Conservation (phyloP, 352 stramenopile genomes). For the Phytophthora sp. region DNA sequence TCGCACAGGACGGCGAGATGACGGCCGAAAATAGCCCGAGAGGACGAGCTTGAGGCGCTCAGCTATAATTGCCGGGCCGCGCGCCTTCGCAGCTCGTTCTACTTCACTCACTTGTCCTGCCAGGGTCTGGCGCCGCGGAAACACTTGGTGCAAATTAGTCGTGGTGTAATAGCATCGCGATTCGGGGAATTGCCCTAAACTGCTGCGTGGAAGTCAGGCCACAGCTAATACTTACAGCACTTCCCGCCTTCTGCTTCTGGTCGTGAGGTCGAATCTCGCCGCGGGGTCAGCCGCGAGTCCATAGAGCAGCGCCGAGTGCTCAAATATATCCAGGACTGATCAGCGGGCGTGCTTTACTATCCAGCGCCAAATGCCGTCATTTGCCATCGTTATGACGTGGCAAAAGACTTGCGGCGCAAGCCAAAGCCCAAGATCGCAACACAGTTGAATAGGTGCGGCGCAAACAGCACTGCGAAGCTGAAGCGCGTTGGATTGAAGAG, state of each 20-base stretch:
- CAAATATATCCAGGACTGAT: slow-evolving; percentile 7
- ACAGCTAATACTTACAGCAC: too few species aligned
- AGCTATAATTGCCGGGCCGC: not conserved
- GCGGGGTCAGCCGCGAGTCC: not conserved
- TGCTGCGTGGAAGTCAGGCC: slow-evolving; percentile 20
- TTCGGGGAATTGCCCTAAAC: slow-evolving; percentile 15
- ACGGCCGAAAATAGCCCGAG: slow-evolving; percentile 13
- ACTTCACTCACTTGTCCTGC: slow-evolving; percentile 12
- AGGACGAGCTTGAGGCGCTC: not conserved
- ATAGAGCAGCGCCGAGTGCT: slow-evolving; percentile 13
- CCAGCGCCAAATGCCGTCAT: not conserved
- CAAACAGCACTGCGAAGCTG: slow-evolving; percentile 13
- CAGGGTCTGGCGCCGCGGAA: slow-evolving; percentile 4
- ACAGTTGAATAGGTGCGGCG: slow-evolving; percentile 5
- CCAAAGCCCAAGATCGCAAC: slow-evolving; percentile 6
- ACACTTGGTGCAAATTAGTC: slow-evolving; percentile 19
- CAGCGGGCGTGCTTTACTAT: slow-evolving; percentile 8
- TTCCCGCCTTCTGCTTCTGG: slow-evolving; percentile 17
- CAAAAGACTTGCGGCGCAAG: too few species aligned
- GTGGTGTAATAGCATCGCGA: slow-evolving; percentile 8
- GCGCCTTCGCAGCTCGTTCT: not conserved
- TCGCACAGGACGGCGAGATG: slow-evolving; percentile 26
- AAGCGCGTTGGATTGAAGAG: too few species aligned
- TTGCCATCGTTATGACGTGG: slow-evolving; percentile 7
- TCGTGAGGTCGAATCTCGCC: slow-evolving; percentile 4